Evolutionary conservation across 2,329 filamentous ascomycete species (phyloP), one percentile per base, ranked within the genome.

Genomic region (Passalora sequoiae): DNA sequence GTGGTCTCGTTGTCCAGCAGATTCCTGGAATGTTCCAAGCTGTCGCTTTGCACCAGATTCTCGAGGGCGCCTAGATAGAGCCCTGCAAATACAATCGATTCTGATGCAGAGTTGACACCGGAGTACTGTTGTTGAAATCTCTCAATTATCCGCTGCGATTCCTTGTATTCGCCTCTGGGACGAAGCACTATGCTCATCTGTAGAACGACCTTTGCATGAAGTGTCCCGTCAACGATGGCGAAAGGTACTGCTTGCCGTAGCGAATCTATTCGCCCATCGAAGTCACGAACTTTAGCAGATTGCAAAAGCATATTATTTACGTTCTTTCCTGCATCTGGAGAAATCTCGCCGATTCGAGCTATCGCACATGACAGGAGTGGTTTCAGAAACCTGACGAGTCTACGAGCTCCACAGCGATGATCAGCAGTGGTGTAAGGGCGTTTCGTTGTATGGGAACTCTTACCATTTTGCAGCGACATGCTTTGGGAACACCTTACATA

Each of bases 41-140:
- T 10, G 16, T 30, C 28, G 28, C 12, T 30, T 15, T 30, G 12
- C 12, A 30, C 28, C 12, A 30, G 5, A n/a, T 30, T 30, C 28
- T 30, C 28, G 28, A 30, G 28, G 12, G 28, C 28, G 28, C 28
- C 16, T 30, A 30, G 28, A 30, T 30, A 30, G 28, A 30, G 28
- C 28, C 12, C 6, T 30, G 12, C 12, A 30, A 30, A 15, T 15
- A 30, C n/a, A n/a, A n/a, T 30, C 28, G 28, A 10, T 10, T 30
- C 28, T 30, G 12, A 30, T 30, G 12, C 12, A 30, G 28, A 30
- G 28, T 30, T n/a, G 4, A 30, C 12, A 30, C 16, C 6, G 16
- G 6, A 30, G 12, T 30, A 30, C 16, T 30, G 12, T 30, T 6
- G n/a, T 30, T 15, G 5, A 30, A 30, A 15, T 30, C 16, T 15